Conservation (phyloP, 2,329 filamentous ascomycete genomes). For the Calonectria honghensis region DNA sequence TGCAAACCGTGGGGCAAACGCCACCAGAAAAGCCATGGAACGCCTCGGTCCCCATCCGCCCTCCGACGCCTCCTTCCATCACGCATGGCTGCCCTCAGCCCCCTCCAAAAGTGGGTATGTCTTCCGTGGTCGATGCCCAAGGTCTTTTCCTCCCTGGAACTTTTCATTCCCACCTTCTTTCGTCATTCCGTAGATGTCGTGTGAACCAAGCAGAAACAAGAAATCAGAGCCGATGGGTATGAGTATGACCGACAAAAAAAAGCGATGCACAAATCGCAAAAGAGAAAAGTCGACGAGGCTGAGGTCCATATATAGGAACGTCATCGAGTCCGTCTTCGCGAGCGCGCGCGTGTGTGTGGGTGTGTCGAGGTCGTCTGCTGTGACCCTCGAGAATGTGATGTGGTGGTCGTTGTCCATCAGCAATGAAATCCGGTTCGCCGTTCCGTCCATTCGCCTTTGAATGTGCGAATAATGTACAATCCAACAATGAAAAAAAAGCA, state of each 20-base stretch:
- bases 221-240: constrained; percentile 57
- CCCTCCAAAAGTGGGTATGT: constrained; percentile 49
- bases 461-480: constrained; percentile 66
- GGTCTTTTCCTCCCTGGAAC: constrained; percentile 48
- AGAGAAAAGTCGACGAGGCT: constrained; percentile 47
- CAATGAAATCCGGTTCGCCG: constrained; percentile 59
- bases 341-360: constrained; percentile 20
- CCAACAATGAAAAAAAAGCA: constrained; percentile 59
- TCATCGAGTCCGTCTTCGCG: constrained; percentile 48
- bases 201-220: constrained; percentile 57
- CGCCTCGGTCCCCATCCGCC: constrained; percentile 51
- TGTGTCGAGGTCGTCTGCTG: constrained; percentile 37
- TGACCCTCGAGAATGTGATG: constrained; percentile 47
- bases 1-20: constrained; percentile 51
- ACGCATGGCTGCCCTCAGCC: constrained; percentile 48
- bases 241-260: constrained; percentile 53
- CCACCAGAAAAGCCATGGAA: constrained; percentile 53
- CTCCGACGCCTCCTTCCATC: constrained; percentile 44
- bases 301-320: constrained; percentile 43
- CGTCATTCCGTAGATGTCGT: constrained; percentile 56
- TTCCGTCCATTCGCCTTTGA: constrained; percentile 61
- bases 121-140: constrained; percentile 54
- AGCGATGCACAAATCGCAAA: constrained; percentile 50
- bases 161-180: constrained; percentile 54
- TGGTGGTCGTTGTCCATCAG: constrained; percentile 56